These are phyloP conservation scores for Yamadazyma aaseri DNA, from an alignment of 1,139 yeast genomes.

Conservation along the genomic window DNA sequence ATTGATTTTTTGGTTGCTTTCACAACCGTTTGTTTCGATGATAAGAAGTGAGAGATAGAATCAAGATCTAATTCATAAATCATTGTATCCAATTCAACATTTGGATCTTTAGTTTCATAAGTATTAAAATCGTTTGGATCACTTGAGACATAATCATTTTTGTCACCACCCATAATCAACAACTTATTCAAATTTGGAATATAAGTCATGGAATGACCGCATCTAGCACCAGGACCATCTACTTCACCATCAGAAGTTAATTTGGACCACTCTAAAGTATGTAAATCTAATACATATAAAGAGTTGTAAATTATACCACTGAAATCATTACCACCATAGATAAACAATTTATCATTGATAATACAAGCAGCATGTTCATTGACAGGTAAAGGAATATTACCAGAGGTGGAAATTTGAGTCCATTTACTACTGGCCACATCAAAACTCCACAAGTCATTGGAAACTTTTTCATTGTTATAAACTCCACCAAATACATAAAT, in stretches of 20 bases:
- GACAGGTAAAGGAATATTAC: constrained; percentile 77
- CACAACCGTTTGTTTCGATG: constrained; percentile 19
- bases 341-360: constrained; percentile 75
- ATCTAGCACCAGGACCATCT: constrained; percentile 74
- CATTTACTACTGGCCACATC: constrained; percentile 71
- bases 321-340: constrained; percentile 87
- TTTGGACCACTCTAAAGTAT: constrained; percentile 71
- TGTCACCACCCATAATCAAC: constrained; percentile 90
- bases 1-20: constrained; percentile 15
- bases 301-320: constrained; percentile 70
- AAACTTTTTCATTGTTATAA: constrained; percentile 72
- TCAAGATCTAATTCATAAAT: constrained; percentile 60
- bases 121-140: constrained; percentile 41
- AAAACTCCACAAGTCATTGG: constrained; percentile 79
- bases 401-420: constrained; percentile 53
- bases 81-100: constrained; percentile 55
- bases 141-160: constrained; percentile 51
- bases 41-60: constrained; percentile 32
- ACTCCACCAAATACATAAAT: constrained; percentile 91
- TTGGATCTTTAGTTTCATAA: constrained; percentile 48
- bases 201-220: constrained; percentile 91
- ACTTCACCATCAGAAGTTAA: constrained; percentile 43
- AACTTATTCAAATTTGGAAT: constrained; percentile 64
- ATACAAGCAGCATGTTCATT: constrained; percentile 90
- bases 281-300: constrained; percentile 74